Base-by-base conservation (phyloP, 2,329 filamentous ascomycete genomes). In the Scleromitrula shiraiana region DNA sequence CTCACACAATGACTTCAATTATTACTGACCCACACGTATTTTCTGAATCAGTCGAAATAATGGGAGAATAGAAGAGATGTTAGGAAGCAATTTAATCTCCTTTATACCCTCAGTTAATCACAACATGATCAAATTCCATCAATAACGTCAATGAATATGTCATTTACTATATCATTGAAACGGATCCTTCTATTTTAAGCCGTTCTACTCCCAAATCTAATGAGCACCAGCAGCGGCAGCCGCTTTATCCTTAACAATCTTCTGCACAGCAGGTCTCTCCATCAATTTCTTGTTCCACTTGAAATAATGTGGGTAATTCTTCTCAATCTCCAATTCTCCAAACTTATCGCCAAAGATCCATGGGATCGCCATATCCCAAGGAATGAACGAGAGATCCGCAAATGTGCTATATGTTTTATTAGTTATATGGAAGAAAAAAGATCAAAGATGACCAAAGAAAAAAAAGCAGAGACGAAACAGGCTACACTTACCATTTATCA, bases 371-470 rank as follows among this genome's bases (percentile, higher is more conserved):
- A 17, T 30, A 41, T 55, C 40, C 52, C 50, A 54, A 1, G 50
- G 26, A 6, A 56, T 17, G 32, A 59, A 58, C 2, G 54, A 37
- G 15, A 54, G 41, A 52, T 71, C 69, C 0, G 64, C 68, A 55
- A 64, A 68, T 2, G 63, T 68, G 49, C 49, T 54, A 26, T 24
- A 2, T 2, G 26, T 29, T 14, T 32, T 14, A 35, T 6, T 29
- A 23, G 8, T 19, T 23, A 24, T 32, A 24, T 15, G 14, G 8
- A 5, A 19, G 2, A 3, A 4, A 19, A n/a, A 22, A n/a, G 10
- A 15, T 4, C 14, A 2, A 14, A 5, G 10, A 29, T 24, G 27
- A 8, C 14, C 27, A 7, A 30, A 19, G 3, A 41, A 7, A 22
- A 5, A 35, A n/a, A 17, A 3, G 37, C 49, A 22, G n/a, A n/a